Evolutionary conservation across 495 filamentous ascomycete genomes (phyloP), one percentile per base, ranked within the genome.

Genomic region (Annulohypoxylon stygium): DNA sequence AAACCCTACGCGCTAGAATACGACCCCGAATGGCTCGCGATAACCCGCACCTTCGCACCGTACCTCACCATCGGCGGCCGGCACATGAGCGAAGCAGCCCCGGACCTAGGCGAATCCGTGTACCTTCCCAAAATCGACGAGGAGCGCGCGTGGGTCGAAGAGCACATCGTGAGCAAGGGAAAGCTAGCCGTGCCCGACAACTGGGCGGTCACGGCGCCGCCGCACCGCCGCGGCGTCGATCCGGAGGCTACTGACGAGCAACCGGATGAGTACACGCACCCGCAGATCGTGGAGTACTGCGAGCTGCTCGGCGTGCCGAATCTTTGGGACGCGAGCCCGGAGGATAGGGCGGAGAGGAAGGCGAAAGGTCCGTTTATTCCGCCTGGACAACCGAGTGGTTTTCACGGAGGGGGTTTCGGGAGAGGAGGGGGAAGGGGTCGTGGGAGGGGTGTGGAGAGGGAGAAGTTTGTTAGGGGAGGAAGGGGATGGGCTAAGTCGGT

Each of bases 21-120:
- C 78, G 96, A 99, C 79, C 89, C 90, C 33, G 96, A 99, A 82
- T 99, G 95, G 95, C 89, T 98, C 3, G 91, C 96, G 7, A 97
- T 99, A 71, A 93, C 90, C 1, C 93, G 95, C 12, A 90, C 90
- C 1, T 95, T 97, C 75, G 89, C 91, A 26, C 67, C 84, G 0
- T 83, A 88, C 37, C 82, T 93, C 2, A 75, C 79, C 4, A 81
- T 94, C 37, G 91, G 91, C 30, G 83, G 92, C 69, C 83, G 92
- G 70, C 83, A 81, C 3, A 76, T 66, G 10, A 84, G 86, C 0
- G 74, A 71, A 8, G 70, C 82, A 0, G 82, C 91, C 0, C 73
- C 78, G 0, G 81, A 93, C 66, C 80, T 85, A n/a, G 91, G 92
- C 16, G 90, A 93, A 68, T 83, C 79, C 1, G 75, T 81, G 20